Evolutionary conservation across 2,329 filamentous ascomycete genomes (phyloP).

Genomic region (Endoconidiophora laricicola): DNA sequence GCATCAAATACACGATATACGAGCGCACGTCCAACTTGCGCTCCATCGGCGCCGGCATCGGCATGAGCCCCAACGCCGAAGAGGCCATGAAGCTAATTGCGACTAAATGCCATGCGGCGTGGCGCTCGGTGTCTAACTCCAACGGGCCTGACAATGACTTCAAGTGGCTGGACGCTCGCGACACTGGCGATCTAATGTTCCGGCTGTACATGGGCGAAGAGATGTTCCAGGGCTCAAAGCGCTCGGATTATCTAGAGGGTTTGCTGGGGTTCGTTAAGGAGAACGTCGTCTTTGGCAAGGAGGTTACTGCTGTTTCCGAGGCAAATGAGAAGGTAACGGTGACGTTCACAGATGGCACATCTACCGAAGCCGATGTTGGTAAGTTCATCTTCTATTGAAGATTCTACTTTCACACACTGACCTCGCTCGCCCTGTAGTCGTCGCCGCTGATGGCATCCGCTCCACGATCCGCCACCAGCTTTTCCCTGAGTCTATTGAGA

Average conservation of each 20-base stretch:
- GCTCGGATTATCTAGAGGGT: conserved; percentile 24
- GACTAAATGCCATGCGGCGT: background rate
- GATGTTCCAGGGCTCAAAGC: conserved; percentile 25
- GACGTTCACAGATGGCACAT: conserved; percentile 1
- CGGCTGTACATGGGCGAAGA: conserved; percentile 24
- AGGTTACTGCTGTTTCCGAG: background rate
- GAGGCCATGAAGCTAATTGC: conserved; percentile 2
- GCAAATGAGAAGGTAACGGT: background rate
- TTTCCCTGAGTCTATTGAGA: conserved; percentile 27
- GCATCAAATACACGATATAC: conserved; percentile 24
- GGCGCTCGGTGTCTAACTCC: conserved; percentile 7
- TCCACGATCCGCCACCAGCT: conserved; percentile 35
- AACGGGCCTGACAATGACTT: conserved; percentile 26
- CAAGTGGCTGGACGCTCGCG: conserved; percentile 25
- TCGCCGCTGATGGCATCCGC: conserved; percentile 50
- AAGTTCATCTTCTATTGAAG: background rate
- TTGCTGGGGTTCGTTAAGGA: background rate
- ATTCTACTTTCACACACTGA: background rate
- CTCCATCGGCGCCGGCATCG: conserved; percentile 27
- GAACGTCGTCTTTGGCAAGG: background rate
- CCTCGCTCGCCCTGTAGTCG: conserved; percentile 20
- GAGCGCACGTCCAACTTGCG: conserved; percentile 23
- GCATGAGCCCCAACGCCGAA: conserved; percentile 24
- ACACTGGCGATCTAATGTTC: conserved; percentile 19
- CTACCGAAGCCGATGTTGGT: conserved; percentile 3